These are phyloP conservation scores for Cutaneotrichosporon mucoides DNA, from an alignment of 1,284 basidiomycete species.

Conservation along the genomic window DNA sequence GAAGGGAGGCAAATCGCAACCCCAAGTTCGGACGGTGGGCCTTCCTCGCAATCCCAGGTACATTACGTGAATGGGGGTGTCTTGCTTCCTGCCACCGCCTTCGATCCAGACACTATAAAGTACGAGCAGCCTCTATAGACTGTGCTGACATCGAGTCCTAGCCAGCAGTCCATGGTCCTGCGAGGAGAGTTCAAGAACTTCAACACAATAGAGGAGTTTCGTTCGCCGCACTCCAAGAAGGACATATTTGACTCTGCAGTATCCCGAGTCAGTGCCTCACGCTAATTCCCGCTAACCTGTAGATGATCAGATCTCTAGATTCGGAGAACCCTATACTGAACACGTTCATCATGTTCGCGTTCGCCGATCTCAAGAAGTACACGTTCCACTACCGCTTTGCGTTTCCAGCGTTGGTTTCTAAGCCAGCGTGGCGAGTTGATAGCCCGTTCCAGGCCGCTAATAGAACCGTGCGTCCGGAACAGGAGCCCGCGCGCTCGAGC, in stretches of 20 bases:
- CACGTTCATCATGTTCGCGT: conserved; percentile 83
- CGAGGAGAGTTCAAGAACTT: conserved; percentile 79
- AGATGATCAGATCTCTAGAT: conserved; percentile 38
- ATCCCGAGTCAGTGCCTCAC: too few species aligned
- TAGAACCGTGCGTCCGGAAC: conserved; percentile 17
- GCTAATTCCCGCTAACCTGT: not conserved
- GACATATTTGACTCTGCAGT: conserved; percentile 67
- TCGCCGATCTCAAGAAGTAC: conserved; percentile 96
- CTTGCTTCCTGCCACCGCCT: conserved; percentile 24
- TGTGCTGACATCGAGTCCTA: not conserved
- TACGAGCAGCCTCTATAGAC: too few species aligned
- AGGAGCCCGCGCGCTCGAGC: too few species aligned
- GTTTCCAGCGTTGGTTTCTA: conserved; percentile 83
- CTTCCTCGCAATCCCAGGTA: too few species aligned
- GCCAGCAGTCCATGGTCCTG: conserved; percentile 51
- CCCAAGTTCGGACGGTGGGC: conserved; percentile 22
- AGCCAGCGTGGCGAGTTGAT: conserved; percentile 78
- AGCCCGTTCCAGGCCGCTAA: conserved; percentile 11
- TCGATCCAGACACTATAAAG: conserved; percentile 15
- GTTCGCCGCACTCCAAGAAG: conserved; percentile 72
- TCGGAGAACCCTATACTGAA: conserved; percentile 55
- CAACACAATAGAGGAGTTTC: conserved; percentile 97
- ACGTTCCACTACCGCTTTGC: conserved; percentile 98
- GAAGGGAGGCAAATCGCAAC: conserved; percentile 70
- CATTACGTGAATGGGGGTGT: conserved; percentile 37